Conservation (phyloP, 2,329 filamentous ascomycete species). For the Chaetothyriales sp. region DNA sequence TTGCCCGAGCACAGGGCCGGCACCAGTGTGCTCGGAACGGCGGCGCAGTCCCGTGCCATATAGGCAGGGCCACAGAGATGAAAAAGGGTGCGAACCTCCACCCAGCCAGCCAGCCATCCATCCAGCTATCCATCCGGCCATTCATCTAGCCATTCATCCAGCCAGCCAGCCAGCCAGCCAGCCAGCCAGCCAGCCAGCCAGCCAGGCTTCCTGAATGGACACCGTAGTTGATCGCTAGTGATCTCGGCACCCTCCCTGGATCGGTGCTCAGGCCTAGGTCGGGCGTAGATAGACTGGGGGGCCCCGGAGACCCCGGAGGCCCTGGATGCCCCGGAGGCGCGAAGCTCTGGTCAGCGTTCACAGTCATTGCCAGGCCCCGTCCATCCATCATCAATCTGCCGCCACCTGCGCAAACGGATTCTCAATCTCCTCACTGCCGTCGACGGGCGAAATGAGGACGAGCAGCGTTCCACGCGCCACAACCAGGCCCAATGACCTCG, state of each 20-base stretch:
- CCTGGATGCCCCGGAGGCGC: too few relatives aligned
- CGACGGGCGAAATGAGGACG: slow-evolving; percentile 80
- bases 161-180: too few relatives aligned
- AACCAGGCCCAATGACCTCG: slow-evolving; percentile 67
- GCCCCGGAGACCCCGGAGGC: too few relatives aligned
- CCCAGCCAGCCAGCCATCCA: too few relatives aligned
- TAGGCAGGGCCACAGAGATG: neutral
- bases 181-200: too few relatives aligned
- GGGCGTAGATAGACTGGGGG: neutral
- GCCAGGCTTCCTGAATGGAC: neutral
- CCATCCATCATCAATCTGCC: slow-evolving; percentile 38
- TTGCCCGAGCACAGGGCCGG: neutral
- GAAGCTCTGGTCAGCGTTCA: neutral
- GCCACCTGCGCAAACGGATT: slow-evolving; percentile 78
- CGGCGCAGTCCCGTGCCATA: neutral
- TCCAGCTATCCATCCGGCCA: too few relatives aligned
- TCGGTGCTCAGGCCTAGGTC: neutral
- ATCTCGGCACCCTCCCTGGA: neutral
- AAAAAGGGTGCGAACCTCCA: neutral
- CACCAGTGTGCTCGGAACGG: neutral
- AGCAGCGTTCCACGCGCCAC: slow-evolving; percentile 86
- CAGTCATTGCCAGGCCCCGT: too few relatives aligned
- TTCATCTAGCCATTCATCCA: too few relatives aligned
- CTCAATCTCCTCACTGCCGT: slow-evolving; percentile 88
- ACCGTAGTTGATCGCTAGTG: neutral